Evolutionary conservation across 495 filamentous ascomycete species (phyloP).

Genomic region (Beverwykella pulmonaria): DNA sequence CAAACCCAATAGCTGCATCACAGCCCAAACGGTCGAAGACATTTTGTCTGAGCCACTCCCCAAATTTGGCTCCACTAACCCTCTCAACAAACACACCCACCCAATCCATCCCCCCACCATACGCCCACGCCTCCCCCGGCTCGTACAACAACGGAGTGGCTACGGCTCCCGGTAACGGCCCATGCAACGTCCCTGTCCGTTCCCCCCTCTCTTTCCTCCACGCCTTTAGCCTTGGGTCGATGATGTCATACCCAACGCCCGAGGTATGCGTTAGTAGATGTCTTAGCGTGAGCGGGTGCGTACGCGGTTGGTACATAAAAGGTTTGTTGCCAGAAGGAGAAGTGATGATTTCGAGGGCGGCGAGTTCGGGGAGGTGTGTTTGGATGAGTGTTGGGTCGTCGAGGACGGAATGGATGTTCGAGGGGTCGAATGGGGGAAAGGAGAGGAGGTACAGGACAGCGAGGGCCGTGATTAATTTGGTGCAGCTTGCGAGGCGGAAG

Average conservation of each 20-base stretch:
- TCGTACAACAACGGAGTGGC: background rate
- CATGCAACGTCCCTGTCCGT: background rate
- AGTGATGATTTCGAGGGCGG: slow-evolving; percentile 4
- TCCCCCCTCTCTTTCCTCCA: slow-evolving; percentile 14
- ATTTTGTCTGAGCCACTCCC: background rate
- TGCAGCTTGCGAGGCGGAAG: slow-evolving; percentile 38
- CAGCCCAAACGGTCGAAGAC: slow-evolving; percentile 11
- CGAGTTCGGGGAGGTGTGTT: slow-evolving; percentile 26
- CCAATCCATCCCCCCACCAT: slow-evolving; percentile 23
- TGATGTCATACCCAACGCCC: slow-evolving; percentile 21
- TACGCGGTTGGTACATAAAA: background rate
- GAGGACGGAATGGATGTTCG: slow-evolving; percentile 34
- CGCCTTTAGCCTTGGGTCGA: slow-evolving; percentile 7
- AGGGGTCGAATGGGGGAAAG: slow-evolving; percentile 43
- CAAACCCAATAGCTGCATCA: slow-evolving; percentile 10
- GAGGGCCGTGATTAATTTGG: slow-evolving; percentile 50
- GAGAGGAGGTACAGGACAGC: slow-evolving; percentile 56
- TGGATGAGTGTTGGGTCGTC: slow-evolving; percentile 36
- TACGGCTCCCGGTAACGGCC: background rate
- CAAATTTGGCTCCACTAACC: slow-evolving; percentile 2
- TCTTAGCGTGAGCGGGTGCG: slow-evolving; percentile 26
- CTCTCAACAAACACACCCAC: slow-evolving; percentile 9
- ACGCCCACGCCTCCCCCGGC: slow-evolving; percentile 22
- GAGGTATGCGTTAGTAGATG: slow-evolving; percentile 29
- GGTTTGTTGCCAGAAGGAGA: background rate